phyloP scores from a whole-genome alignment of 2,329 filamentous ascomycete species.

The Diaporthe helianthi region DNA sequence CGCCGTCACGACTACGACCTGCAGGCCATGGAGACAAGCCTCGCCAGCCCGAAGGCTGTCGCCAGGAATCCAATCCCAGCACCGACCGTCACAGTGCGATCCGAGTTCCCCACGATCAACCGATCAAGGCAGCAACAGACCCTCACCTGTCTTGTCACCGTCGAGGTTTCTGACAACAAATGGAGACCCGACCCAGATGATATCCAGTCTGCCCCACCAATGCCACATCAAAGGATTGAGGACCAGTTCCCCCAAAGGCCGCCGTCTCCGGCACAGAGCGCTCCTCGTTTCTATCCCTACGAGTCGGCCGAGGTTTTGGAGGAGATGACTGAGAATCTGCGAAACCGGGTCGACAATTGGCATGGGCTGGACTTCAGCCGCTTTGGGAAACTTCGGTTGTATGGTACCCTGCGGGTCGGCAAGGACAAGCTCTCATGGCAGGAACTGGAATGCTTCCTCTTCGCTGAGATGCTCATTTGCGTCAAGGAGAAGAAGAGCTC shows the following conservation, averaged over 20 bases:
- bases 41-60: slow-evolving; percentile 74
- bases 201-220: slow-evolving; percentile 61
- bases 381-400: slow-evolving; percentile 90
- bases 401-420: slow-evolving; percentile 89
- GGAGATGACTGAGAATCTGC: slow-evolving; percentile 84
- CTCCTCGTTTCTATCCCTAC: slow-evolving; percentile 70
- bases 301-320: slow-evolving; percentile 80
- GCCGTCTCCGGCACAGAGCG: slow-evolving; percentile 65
- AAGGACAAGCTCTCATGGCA: slow-evolving; percentile 98
- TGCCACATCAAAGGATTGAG: slow-evolving; percentile 55
- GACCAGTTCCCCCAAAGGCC: slow-evolving; percentile 59
- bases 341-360: slow-evolving; percentile 95
- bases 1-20: slow-evolving; percentile 92
- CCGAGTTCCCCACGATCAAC: slow-evolving; percentile 94
- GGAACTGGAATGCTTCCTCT: slow-evolving; percentile 95
- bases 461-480: slow-evolving; percentile 98
- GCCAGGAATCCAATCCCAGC: slow-evolving; percentile 87
- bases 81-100: slow-evolving; percentile 91
- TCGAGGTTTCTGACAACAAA: slow-evolving; percentile 91
- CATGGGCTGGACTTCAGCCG: slow-evolving; percentile 91
- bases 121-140: slow-evolving; percentile 93
- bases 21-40: slow-evolving; percentile 90
- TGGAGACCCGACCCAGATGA: slow-evolving; percentile 90
- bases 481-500: slow-evolving; percentile 92
- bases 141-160: slow-evolving; percentile 89